Base-by-base conservation (phyloP, 2,329 filamentous ascomycete genomes). In the Thermomyces lanuginosus region DNA sequence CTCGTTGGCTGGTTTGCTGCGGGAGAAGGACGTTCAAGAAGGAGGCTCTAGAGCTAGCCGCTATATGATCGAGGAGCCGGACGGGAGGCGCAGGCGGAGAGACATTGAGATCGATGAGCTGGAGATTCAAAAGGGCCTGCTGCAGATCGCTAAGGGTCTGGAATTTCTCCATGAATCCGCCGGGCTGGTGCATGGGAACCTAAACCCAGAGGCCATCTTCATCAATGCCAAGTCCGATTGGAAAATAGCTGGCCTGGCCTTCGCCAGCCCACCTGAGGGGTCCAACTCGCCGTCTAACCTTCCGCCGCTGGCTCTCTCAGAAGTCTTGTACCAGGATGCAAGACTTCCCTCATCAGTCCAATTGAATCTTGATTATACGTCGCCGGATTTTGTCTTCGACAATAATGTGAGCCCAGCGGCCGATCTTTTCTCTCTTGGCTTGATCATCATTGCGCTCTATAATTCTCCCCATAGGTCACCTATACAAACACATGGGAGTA, bases 191-290 rank as follows among this genome's bases (percentile, higher is more conserved):
- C 89, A 98, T 53, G 82, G 79, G 24, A 98, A 98, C 47, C 54
- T 98, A 36, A 95, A 84, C 0, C 89, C 89, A 0, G 86, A 95
- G 37, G 80, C 84, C 10, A 73, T 98, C 37, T 76, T 92, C 38
- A 72, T 98, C 52, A 98, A 98, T 55, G 72, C 80, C 21, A 98
- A 98, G 69, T 92, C 81, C 24, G 89, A 98, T 53, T 98, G 89
- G 89, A 98, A 98, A 51, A 80, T 98, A 34, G 86, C 83, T 41
- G 89, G 86, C n/a, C 66, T 98, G 20, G 72, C 78, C 0, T 98
- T 93, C 51, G 81, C 78, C 47, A 79, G 79, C 23, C 79, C 83
- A 8, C 71, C 80, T 25, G 78, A 83, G 40, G 68, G 70, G 41
- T 79, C 78, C 11, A 74, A 71, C 15, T 74, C 77, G 38, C 64